Percentiles rank a stretch among this genome's conserved stretches.
phyloP scores from a whole-genome alignment of 495 filamentous ascomycete genomes.

The Neurospora tetrasperma region DNA sequence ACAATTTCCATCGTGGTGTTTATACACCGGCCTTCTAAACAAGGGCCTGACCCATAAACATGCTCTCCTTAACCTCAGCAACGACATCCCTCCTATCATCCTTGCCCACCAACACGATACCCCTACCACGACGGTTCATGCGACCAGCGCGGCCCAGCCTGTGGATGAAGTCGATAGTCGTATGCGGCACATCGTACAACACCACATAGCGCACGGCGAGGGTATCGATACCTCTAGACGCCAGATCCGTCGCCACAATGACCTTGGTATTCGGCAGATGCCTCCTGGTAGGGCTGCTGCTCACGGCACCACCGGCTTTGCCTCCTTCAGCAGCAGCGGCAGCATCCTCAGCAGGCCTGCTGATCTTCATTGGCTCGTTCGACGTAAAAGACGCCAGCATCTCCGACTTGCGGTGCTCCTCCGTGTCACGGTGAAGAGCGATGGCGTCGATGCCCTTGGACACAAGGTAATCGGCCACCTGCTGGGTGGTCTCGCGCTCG shows the following conservation, averaged over 20 bases:
- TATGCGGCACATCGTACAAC: conserved; percentile 91
- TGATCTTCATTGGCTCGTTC: conserved; percentile 32
- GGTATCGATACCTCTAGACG: conserved; percentile 89
- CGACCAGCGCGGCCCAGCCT: conserved; percentile 81
- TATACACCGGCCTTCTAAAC: conserved; percentile 39
- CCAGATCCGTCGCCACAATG: conserved; percentile 86
- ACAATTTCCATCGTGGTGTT: background rate
- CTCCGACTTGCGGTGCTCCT: conserved; percentile 59
- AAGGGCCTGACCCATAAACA: conserved; percentile 84
- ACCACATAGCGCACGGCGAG: conserved; percentile 84
- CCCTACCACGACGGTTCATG: conserved; percentile 85
- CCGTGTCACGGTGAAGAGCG: conserved; percentile 71
- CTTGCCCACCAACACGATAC: conserved; percentile 81
- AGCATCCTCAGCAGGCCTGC: conserved; percentile 7
- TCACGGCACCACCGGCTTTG: conserved; percentile 10
- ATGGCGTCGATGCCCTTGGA: conserved; percentile 82
- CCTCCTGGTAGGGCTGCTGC: conserved; percentile 1
- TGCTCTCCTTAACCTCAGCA: conserved; percentile 83
- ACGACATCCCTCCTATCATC: conserved; percentile 84
- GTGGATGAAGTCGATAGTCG: conserved; percentile 94
- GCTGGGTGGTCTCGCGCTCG: conserved; percentile 77
- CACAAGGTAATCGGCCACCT: conserved; percentile 67
- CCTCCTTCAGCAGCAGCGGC: conserved; percentile 6
- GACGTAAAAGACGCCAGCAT: conserved; percentile 69
- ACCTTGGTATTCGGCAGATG: conserved; percentile 64